Percentiles rank a stretch among this genome's conserved stretches.
Conservation (phyloP, 768 basidiomycete genomes). For the Sporobolomyces phaffii region DNA sequence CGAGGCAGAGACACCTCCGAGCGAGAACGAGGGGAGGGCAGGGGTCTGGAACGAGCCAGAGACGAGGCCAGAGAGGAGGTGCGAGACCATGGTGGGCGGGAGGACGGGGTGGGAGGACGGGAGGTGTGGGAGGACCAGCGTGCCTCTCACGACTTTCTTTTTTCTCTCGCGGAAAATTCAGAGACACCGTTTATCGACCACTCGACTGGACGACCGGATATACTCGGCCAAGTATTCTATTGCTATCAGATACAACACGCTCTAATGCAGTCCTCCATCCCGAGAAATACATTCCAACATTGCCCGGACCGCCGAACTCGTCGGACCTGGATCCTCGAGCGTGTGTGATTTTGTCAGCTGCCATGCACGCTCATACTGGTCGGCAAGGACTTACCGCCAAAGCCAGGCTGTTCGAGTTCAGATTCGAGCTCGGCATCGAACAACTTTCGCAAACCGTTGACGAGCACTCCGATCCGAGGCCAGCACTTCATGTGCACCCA, state of each 20-base stretch:
- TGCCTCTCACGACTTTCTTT: neutral
- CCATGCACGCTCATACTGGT: constrained; percentile 37
- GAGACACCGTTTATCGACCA: neutral
- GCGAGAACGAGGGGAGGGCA: constrained; percentile 50
- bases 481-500: constrained; percentile 66
- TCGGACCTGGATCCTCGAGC: no score
- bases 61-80: constrained; percentile 21
- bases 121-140: neutral
- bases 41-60: constrained; percentile 33
- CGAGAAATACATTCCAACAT: constrained; percentile 49
- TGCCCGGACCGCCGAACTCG: constrained; percentile 54
- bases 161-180: neutral
- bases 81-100: constrained; percentile 9
- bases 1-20: constrained; percentile 58
- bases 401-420: constrained; percentile 58
- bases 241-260: neutral
- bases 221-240: no score
- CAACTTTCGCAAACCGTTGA: constrained; percentile 73
- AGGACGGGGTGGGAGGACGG: neutral
- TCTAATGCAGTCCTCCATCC: constrained; percentile 43
- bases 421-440: constrained; percentile 63
- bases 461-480: constrained; percentile 84
- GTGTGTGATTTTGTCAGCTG: no score
- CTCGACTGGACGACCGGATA: no score
- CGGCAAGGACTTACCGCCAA: constrained; percentile 19